Evolutionary conservation across 345 rosid species (phyloP).

Genomic region (Zanthoxylum bungeanum): DNA sequence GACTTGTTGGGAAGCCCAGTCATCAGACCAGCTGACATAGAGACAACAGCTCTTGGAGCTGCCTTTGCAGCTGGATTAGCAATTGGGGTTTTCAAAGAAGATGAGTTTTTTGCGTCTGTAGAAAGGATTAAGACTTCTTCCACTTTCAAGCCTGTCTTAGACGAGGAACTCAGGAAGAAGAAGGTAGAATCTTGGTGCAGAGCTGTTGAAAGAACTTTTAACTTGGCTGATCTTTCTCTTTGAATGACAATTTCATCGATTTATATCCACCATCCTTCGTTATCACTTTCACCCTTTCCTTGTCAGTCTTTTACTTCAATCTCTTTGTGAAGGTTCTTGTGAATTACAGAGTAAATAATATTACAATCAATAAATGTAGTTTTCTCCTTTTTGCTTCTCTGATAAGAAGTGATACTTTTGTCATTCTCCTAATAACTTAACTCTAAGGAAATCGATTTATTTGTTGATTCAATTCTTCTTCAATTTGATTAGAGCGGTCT

Average conservation of each 20-base stretch:
- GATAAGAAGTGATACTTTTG: too few relatives aligned
- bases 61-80: conserved; percentile 99
- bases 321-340: neutral
- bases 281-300: neutral
- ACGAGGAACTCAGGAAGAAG: conserved; percentile 55
- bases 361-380: conserved; percentile 4
- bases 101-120: conserved; percentile 52
- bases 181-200: conserved; percentile 81
- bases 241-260: conserved; percentile 23
- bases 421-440: too few relatives aligned
- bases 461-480: too few relatives aligned
- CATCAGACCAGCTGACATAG: conserved; percentile 84
- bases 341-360: neutral
- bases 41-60: conserved; percentile 94
- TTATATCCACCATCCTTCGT: neutral
- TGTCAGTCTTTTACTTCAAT: neutral
- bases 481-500: too few relatives aligned
- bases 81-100: conserved; percentile 75
- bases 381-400: too few relatives aligned
- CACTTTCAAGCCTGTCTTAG: conserved; percentile 49
- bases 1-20: conserved; percentile 89
- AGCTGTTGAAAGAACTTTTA: conserved; percentile 77
- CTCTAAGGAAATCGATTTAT: too few relatives aligned
- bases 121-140: conserved; percentile 42
- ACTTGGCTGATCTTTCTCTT: conserved; percentile 66